These are phyloP conservation scores for Macaranga tanarius DNA, from an alignment of 441 rosid species.

Conservation along the genomic window DNA sequence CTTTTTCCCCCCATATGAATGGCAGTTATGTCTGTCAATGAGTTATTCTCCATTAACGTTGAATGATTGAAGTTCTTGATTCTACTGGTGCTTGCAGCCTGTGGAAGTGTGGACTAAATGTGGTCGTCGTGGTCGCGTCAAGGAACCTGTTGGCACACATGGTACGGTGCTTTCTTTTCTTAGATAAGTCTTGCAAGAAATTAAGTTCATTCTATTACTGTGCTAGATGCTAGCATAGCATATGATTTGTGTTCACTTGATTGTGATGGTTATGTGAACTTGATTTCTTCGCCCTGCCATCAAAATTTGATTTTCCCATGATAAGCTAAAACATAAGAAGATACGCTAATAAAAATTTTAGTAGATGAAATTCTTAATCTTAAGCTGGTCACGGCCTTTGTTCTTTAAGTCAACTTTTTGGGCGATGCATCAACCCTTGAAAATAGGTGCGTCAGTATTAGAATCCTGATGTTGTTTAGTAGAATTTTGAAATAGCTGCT, in stretches of 20 bases:
- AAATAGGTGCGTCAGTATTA: background rate
- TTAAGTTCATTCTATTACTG: too few species aligned
- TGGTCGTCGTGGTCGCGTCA: slow-evolving; percentile 85
- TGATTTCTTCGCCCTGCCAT: background rate
- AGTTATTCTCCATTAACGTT: background rate
- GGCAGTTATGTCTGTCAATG: background rate
- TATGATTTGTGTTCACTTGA: background rate
- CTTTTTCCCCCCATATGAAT: background rate
- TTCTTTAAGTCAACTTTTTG: background rate
- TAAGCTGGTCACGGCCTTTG: background rate
- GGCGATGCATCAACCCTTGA: background rate
- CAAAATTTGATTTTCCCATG: background rate
- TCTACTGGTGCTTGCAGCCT: slow-evolving; percentile 54
- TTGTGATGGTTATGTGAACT: background rate
- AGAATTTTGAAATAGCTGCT: background rate
- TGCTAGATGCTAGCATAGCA: background rate
- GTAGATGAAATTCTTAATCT: background rate
- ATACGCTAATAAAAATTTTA: background rate
- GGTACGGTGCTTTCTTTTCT: slow-evolving; percentile 37
- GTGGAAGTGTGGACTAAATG: slow-evolving; percentile 89
- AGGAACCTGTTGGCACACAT: slow-evolving; percentile 94
- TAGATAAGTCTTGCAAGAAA: background rate
- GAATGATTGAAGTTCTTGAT: slow-evolving; percentile 18
- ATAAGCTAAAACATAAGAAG: background rate
- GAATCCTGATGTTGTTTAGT: background rate